phyloP scores from a whole-genome alignment of 2,329 filamentous ascomycete species.

The Fusarium sp. region DNA sequence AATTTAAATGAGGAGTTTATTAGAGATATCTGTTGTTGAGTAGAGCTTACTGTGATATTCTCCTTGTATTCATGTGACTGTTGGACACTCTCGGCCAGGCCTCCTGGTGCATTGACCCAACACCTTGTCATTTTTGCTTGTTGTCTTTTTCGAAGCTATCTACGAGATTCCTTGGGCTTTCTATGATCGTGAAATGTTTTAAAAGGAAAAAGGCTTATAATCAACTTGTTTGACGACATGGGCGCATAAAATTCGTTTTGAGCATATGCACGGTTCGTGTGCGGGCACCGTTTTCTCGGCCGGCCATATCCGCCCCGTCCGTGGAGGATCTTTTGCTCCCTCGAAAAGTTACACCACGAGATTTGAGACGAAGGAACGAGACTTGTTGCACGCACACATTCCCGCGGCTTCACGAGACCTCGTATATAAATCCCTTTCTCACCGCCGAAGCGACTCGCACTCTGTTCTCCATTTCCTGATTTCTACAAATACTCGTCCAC shows the following conservation, averaged over 20 bases:
- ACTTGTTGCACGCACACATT: not conserved
- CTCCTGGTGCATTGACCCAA: not conserved
- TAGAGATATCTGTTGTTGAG: not conserved
- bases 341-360: slow-evolving; percentile 38
- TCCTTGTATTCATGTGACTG: not conserved
- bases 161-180: not conserved
- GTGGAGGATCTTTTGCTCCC: slow-evolving; percentile 35
- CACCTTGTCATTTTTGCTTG: not conserved
- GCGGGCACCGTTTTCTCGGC: slow-evolving; percentile 25
- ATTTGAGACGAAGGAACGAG: not conserved
- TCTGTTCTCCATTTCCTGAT: not conserved
- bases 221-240: not conserved
- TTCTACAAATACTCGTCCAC: not conserved
- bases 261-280: slow-evolving; percentile 24
- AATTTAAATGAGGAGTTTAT: not conserved
- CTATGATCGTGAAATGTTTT: not conserved
- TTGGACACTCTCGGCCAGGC: not conserved
- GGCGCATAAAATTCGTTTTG: not conserved
- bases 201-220: not conserved
- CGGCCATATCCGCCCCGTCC: slow-evolving; percentile 22
- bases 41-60: not conserved
- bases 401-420: not conserved
- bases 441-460: not conserved
- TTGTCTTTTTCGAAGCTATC: not conserved
- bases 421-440: not conserved